These are phyloP conservation scores for Lippia alba DNA, from an alignment of 305 asterid genomes.

Conservation along the genomic window DNA sequence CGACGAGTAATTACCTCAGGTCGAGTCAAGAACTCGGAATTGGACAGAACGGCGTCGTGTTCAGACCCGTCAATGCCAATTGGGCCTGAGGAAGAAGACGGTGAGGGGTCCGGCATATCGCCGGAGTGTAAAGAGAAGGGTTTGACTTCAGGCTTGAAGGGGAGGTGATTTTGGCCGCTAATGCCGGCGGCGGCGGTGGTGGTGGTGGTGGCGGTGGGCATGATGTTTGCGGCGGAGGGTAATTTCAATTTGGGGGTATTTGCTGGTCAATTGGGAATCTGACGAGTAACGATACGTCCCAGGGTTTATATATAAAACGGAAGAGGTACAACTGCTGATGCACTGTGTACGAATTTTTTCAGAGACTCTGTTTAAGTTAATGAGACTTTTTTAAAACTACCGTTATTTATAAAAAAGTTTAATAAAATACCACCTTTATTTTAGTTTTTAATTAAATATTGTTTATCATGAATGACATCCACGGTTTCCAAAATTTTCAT, in stretches of 20 bases:
- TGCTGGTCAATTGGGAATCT: conserved; percentile 8
- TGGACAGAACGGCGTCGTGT: conserved; percentile 53
- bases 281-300: conserved; percentile 2
- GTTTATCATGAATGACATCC: no score
- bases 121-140: conserved; percentile 24
- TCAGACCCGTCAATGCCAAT: conserved; percentile 60
- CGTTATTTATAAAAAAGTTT: no score
- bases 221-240: conserved; percentile 32
- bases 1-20: conserved; percentile 67
- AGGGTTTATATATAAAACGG: conserved; percentile 33
- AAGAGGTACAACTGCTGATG: conserved; percentile 26
- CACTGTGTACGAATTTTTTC: conserved; percentile 4
- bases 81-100: conserved; percentile 53
- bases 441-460: no score
- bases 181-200: neutral
- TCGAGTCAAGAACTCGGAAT: conserved; percentile 61
- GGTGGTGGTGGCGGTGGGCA: conserved; percentile 30
- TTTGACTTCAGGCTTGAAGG: conserved; percentile 35
- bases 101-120: conserved; percentile 45
- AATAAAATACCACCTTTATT: no score
- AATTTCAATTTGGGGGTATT: neutral
- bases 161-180: neutral
- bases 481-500: no score
- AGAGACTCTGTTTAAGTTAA: no score
- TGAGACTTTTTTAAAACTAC: no score